Evolutionary conservation across 192 early-diverging fungal genomes (phyloP).

Genomic region (Gonapodya prolifera): DNA sequence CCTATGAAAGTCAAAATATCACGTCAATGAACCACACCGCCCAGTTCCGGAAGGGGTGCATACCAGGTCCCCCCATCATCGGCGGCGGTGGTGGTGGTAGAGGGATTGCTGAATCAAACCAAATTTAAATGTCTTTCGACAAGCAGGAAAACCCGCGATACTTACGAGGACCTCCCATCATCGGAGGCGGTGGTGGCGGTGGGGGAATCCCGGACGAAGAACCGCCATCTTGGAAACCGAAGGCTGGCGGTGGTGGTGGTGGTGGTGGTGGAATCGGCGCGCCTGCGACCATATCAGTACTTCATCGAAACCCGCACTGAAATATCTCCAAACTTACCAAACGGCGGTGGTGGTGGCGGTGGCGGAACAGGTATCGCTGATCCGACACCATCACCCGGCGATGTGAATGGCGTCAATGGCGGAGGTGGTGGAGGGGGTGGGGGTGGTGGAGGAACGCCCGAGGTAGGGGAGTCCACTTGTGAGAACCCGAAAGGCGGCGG

Average conservation of each 20-base stretch:
- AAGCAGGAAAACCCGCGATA: no score
- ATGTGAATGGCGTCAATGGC: conserved; percentile 1
- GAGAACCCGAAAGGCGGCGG: no score
- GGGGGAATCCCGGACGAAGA: no score
- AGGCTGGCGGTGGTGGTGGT: no score
- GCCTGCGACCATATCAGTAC: background rate
- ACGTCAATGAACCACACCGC: no score
- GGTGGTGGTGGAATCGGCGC: conserved; percentile 13
- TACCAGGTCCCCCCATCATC: background rate
- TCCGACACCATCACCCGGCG: background rate
- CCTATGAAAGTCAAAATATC: background rate
- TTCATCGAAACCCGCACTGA: no score
- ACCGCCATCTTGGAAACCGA: no score
- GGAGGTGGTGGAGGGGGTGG: no score
- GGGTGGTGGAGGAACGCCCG: background rate
- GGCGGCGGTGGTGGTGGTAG: conserved; percentile 10
- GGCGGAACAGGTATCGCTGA: conserved; percentile 12
- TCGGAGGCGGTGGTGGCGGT: no score
- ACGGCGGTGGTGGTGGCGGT: conserved; percentile 17
- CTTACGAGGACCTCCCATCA: no score
- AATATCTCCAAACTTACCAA: no score
- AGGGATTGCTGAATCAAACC: conserved; percentile 2
- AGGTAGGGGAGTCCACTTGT: background rate
- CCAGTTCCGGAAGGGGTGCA: background rate
- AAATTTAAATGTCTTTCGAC: no score